Base-by-base conservation (phyloP, 768 basidiomycete genomes). In the Serendipita vermifera region DNA sequence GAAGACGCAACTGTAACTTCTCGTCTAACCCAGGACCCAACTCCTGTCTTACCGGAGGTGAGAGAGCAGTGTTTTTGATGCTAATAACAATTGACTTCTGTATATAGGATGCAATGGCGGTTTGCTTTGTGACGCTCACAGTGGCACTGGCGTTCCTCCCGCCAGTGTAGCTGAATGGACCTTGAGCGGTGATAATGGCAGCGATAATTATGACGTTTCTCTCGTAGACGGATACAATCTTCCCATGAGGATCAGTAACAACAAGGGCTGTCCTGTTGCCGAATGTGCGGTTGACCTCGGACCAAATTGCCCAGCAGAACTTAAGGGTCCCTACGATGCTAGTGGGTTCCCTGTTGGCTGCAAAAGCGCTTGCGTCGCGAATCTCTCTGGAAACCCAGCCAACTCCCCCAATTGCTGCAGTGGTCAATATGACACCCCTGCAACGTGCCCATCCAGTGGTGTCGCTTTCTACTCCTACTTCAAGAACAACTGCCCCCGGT, bases 151-250 rank as follows among this genome's bases (percentile, higher is more conserved):
- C 51, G 75, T 80, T n/a, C 82, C 83, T 31, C 85, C 85, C 38
- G 83, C 78, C 9, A 75, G 77, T 3, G 69, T 85, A 33, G 84
- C 83, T 1, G 82, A 85, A 61, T 85, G 77, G 69, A 83, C 80
- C n/a, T 66, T 85, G 6, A 53, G 60, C 57, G 72, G 63, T 1
- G 62, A 65, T 38, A 72, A 69, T 11, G 72, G 69, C 43, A 24
- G 38, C 1, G 83, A 85, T 59, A 80, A 70, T 55, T 26, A 31
- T 4, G 15, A 55, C 81, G 81, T 82, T 33, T 81, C 80, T 26
- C 69, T 83, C 31, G 81, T 83, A 33, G 79, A 83, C 59, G 82
- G 82, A 1, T 81, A 64, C 40, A 65, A 65, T 68, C 39, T 85
- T 11, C 82, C 83, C 14, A 65, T 80, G 62, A 67, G 70, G 6